A percentile compares a stretch with the other conserved stretches of the same genome.
These are phyloP conservation scores for Fusarium pseudograminearum DNA, from an alignment of 2,329 filamentous ascomycete genomes.

Conservation along the genomic window DNA sequence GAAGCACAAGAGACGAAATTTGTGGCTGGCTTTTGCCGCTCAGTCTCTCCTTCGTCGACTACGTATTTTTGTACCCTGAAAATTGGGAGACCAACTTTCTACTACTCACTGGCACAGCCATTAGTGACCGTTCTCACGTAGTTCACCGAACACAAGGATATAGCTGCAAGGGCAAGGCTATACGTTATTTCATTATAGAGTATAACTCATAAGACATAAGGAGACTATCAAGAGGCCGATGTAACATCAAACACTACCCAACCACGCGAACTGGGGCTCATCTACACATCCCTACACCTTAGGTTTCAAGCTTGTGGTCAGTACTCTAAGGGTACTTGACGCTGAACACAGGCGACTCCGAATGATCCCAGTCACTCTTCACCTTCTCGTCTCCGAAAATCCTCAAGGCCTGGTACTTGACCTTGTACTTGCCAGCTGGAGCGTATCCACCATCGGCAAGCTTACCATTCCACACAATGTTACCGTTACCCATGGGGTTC, in stretches of 20 bases:
- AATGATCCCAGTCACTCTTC: constrained; percentile 60
- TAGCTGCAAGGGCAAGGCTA: not conserved
- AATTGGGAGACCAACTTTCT: too few relatives aligned
- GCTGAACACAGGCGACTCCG: constrained; percentile 56
- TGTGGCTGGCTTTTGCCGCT: too few relatives aligned
- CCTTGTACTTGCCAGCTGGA: constrained; percentile 62
- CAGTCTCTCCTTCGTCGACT: too few relatives aligned
- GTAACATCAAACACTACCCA: not conserved
- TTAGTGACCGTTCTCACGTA: not conserved
- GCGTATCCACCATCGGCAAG: constrained; percentile 61
- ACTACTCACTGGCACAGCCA: not conserved
- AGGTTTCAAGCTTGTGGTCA: not conserved
- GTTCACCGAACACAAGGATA: too few relatives aligned
- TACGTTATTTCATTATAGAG: constrained; percentile 1
- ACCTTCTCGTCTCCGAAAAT: constrained; percentile 63
- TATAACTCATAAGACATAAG: constrained; percentile 8
- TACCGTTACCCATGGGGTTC: constrained; percentile 41
- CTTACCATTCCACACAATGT: constrained; percentile 59
- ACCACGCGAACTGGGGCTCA: not conserved
- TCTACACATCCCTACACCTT: not conserved
- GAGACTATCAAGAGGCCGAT: not conserved
- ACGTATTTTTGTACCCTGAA: too few relatives aligned
- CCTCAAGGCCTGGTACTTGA: constrained; percentile 61
- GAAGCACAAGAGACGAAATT: too few relatives aligned
- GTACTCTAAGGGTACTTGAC: constrained; percentile 55